Percentiles rank a stretch among this genome's conserved stretches.
phyloP scores from a whole-genome alignment of 176 grass and related monocot genomes.

The Poa annua region DNA sequence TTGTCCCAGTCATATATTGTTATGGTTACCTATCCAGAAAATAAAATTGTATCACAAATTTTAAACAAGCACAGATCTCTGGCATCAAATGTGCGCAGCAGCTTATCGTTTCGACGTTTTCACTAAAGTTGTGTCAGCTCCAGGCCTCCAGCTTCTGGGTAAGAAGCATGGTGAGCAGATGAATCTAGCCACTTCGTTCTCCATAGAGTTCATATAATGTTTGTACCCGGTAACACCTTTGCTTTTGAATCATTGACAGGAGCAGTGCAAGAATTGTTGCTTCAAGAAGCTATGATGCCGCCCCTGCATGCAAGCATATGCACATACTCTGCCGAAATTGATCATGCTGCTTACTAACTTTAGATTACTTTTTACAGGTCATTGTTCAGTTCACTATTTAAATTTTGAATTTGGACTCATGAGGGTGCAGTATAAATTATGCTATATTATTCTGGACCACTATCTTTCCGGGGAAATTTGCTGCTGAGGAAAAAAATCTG shows the following conservation, averaged over 20 bases:
- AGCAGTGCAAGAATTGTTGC: background rate
- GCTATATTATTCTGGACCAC: constrained; percentile 38
- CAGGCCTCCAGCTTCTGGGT: background rate
- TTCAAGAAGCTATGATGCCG: constrained; percentile 33
- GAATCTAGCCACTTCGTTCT: background rate
- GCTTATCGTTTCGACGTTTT: background rate
- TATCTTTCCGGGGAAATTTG: constrained; percentile 4
- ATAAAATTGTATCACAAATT: background rate
- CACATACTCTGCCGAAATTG: constrained; percentile 32
- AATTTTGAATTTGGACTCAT: background rate
- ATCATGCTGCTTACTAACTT: constrained; percentile 35
- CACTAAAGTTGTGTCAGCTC: background rate
- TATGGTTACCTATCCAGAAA: constrained; percentile 57
- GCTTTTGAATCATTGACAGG: constrained; percentile 43
- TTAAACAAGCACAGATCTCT: constrained; percentile 9
- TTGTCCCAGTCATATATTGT: constrained; percentile 92
- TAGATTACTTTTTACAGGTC: constrained; percentile 15
- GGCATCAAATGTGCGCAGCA: background rate
- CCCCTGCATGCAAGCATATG: constrained; percentile 19
- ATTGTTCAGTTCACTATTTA: constrained; percentile 9
- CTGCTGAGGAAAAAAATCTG: background rate
- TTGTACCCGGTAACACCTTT: constrained; percentile 13
- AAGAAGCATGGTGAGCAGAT: background rate
- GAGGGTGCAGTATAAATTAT: constrained; percentile 10
- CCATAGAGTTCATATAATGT: background rate